These are phyloP conservation scores for Aureobasidium sp. DNA, from an alignment of 2,329 filamentous ascomycete species.

Conservation along the genomic window DNA sequence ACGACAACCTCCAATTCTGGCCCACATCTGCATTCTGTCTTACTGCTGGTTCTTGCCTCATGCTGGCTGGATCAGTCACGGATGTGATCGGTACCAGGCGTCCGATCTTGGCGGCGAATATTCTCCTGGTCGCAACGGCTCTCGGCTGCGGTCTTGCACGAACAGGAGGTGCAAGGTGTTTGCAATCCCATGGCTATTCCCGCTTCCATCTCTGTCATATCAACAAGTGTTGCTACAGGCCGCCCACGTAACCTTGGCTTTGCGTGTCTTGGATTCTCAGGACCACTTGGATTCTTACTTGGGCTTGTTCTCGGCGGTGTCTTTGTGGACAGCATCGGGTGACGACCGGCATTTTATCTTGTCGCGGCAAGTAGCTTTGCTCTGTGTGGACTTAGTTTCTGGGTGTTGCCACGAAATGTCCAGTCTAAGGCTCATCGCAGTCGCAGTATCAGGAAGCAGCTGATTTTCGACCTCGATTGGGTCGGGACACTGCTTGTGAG, in stretches of 20 bases:
- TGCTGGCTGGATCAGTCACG: slow-evolving; percentile 42
- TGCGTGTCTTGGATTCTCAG: slow-evolving; percentile 41
- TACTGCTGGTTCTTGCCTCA: slow-evolving; percentile 41
- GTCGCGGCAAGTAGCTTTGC: slow-evolving; percentile 35
- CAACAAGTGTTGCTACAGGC: slow-evolving; percentile 41
- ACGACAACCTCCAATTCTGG: slow-evolving; percentile 19
- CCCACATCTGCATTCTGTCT: slow-evolving; percentile 30
- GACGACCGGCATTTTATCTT: slow-evolving; percentile 45
- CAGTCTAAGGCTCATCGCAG: slow-evolving; percentile 20
- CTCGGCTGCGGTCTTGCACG: slow-evolving; percentile 34
- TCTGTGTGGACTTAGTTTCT: slow-evolving; percentile 30
- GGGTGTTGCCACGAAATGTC: slow-evolving; percentile 28
- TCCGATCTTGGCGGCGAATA: slow-evolving; percentile 39
- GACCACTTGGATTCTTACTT: slow-evolving; percentile 44
- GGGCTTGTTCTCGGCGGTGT: slow-evolving; percentile 45
- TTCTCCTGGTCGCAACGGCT: slow-evolving; percentile 29
- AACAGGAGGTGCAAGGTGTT: slow-evolving; percentile 22
- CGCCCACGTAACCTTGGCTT: slow-evolving; percentile 44
- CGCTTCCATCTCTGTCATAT: slow-evolving; percentile 40
- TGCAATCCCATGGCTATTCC: slow-evolving; percentile 13
- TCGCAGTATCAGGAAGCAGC: slow-evolving; percentile 17
- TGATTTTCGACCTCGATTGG: slow-evolving; percentile 45
- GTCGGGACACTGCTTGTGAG: slow-evolving; percentile 41
- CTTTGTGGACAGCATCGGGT: slow-evolving; percentile 41
- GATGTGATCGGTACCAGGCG: slow-evolving; percentile 42